Evolutionary conservation across 805 yeast species (phyloP), one percentile per base, ranked within the genome.

Genomic region (Saturnispora dispora): DNA sequence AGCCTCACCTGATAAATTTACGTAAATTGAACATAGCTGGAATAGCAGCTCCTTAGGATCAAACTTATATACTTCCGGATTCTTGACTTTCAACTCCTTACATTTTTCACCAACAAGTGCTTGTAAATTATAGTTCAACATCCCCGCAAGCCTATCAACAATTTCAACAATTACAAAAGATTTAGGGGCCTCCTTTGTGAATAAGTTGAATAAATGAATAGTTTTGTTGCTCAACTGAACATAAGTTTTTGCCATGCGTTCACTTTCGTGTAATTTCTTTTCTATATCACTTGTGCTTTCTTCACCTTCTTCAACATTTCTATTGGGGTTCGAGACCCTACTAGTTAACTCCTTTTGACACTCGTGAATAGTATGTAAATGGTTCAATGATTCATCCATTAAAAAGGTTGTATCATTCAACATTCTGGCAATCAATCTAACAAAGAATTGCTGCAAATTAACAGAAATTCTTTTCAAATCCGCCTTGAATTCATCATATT

Each of bases 41-140:
- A 78, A 72, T 53, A 93, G 73, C 48, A 88, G 72, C 43, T 74
- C 76, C 54, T 81, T 81, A 5, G 99, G 96, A 59, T 87, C 80
- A 66, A 93, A 93, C 30, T 80, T 78, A 63, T 89, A 90, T 58
- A 81, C 79, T 56, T 83, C 87, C 0, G 97, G 97, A 55, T 84
- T 76, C 53, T 77, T 75, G 28, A 93, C 99, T 62, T 87, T 88
- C 59, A 93, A 76, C 47, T 85, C 89, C 9, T 90, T 79, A 70
- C 96, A 90, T 63, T 85, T 85, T 15, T 98, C 97, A 0, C 99
- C 99, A 25, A 89, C 97, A 67, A 93, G 73, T n/a, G 91, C 88
- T 47, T 81, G 85, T 55, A 93, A 71, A 64, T 93, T 93, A 68
- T 90, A 91, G 69, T 93, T 85, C 64, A 93, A 73, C 99, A 93